These are phyloP conservation scores for Salix viminalis DNA, from an alignment of 345 rosid genomes.

Conservation along the genomic window DNA sequence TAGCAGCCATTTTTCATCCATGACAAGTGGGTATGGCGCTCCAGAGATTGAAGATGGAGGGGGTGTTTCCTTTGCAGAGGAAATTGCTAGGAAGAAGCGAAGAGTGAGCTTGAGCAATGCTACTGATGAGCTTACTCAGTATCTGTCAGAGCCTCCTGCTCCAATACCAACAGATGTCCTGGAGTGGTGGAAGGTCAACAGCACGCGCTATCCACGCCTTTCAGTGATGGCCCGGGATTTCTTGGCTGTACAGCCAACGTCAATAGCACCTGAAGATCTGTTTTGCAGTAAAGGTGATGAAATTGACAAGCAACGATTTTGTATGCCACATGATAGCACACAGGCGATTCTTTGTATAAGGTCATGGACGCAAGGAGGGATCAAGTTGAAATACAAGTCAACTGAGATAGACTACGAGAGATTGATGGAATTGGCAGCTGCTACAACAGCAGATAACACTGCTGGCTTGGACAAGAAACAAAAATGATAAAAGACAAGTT, in stretches of 20 bases:
- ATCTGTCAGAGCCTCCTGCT: slow-evolving; percentile 81
- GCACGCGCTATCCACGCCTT: slow-evolving; percentile 77
- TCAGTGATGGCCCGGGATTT: slow-evolving; percentile 87
- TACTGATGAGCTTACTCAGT: slow-evolving; percentile 84
- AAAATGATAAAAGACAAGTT: slow-evolving; percentile 21
- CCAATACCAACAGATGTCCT: slow-evolving; percentile 79
- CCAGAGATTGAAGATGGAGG: slow-evolving; percentile 79
- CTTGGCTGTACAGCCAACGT: slow-evolving; percentile 76
- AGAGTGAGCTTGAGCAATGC: slow-evolving; percentile 63
- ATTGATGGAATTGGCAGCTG: slow-evolving; percentile 71
- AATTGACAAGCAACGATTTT: slow-evolving; percentile 56
- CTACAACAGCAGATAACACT: slow-evolving; percentile 37
- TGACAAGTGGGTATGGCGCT: slow-evolving; percentile 50
- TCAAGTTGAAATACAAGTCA: slow-evolving; percentile 66
- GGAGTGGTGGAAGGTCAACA: slow-evolving; percentile 94
- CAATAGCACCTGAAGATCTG: slow-evolving; percentile 70
- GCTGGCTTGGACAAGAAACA: slow-evolving; percentile 52
- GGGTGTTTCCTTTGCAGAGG: slow-evolving; percentile 82
- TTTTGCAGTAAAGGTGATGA: slow-evolving; percentile 75
- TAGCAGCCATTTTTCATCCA: slow-evolving; percentile 52
- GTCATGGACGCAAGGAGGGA: slow-evolving; percentile 78
- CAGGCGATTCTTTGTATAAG: slow-evolving; percentile 70
- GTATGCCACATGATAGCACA: slow-evolving; percentile 69
- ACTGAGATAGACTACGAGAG: slow-evolving; percentile 76
- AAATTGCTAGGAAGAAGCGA: slow-evolving; percentile 84